A percentile compares a stretch with the other conserved stretches of the same genome.
Evolutionary conservation across 495 filamentous ascomycete genomes (phyloP).

Genomic region (Lophium mytilinum): DNA sequence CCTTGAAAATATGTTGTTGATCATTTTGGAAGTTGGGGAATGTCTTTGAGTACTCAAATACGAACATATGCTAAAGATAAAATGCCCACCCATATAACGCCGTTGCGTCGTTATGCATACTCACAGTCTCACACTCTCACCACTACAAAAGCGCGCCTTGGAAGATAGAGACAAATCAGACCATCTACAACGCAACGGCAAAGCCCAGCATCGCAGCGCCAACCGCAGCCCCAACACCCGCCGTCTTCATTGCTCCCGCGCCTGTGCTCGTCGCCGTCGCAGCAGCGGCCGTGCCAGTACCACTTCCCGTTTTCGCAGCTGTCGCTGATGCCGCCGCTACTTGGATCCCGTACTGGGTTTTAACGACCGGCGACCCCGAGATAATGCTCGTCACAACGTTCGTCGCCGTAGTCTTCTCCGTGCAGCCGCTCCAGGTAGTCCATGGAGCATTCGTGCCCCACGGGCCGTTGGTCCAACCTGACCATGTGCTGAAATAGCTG

Average conservation of each 20-base stretch:
- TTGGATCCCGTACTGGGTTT: conserved; percentile 25
- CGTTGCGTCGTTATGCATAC: no score
- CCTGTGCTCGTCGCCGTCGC: background rate
- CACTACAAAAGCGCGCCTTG: background rate
- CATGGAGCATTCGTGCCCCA: conserved; percentile 29
- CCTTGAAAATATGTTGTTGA: no score
- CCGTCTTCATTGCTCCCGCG: conserved; percentile 7
- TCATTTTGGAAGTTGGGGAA: no score
- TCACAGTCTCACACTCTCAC: background rate
- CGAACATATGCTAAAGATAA: no score
- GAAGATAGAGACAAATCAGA: no score
- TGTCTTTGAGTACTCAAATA: no score
- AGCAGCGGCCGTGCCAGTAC: background rate
- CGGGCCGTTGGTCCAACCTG: conserved; percentile 28
- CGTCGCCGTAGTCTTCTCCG: conserved; percentile 25
- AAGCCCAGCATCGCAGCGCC: conserved; percentile 14
- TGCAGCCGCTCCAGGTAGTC: conserved; percentile 31
- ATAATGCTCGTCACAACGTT: conserved; percentile 25
- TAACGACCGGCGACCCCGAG: conserved; percentile 13
- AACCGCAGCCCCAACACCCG: conserved; percentile 5
- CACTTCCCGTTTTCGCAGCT: background rate
- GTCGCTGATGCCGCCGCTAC: conserved; percentile 20
- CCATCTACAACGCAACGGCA: conserved; percentile 7
- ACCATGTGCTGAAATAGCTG: conserved; percentile 16
- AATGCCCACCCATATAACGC: no score